phyloP scores from a whole-genome alignment of 2,329 filamentous ascomycete species.

The Canariomyces notabilis region DNA sequence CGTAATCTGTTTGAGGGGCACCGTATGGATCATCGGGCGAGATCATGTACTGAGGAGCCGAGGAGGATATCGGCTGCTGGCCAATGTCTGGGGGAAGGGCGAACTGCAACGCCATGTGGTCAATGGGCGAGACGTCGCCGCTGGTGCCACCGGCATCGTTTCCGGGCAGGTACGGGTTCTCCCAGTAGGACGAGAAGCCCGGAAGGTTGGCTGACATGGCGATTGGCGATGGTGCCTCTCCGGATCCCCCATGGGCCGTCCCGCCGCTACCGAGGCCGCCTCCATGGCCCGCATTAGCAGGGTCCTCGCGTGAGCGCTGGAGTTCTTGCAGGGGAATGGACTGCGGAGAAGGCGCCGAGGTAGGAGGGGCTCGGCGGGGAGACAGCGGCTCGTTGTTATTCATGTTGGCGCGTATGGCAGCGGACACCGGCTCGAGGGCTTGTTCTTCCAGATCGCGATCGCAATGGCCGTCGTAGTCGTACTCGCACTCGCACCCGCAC shows the following conservation, averaged over 20 bases:
- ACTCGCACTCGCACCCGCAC: not conserved
- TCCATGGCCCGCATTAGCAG: slow-evolving; percentile 8
- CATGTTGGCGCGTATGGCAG: slow-evolving; percentile 17
- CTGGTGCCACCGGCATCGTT: slow-evolving; percentile 30
- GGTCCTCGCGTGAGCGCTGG: slow-evolving; percentile 28
- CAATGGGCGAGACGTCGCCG: slow-evolving; percentile 45
- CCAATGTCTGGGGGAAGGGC: slow-evolving; percentile 51
- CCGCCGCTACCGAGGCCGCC: slow-evolving; percentile 24
- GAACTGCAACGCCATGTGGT: slow-evolving; percentile 48
- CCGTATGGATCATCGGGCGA: slow-evolving; percentile 28
- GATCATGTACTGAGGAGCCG: slow-evolving; percentile 20
- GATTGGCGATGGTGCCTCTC: slow-evolving; percentile 23
- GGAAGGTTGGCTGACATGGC: slow-evolving; percentile 35
- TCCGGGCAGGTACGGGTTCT: slow-evolving; percentile 39
- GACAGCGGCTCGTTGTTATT: slow-evolving; percentile 26
- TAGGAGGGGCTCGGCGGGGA: slow-evolving; percentile 29
- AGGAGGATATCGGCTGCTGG: slow-evolving; percentile 28
- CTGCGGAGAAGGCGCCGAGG: slow-evolving; percentile 42
- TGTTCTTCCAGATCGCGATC: not conserved
- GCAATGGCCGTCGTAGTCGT: no score
- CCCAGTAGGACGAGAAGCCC: slow-evolving; percentile 50
- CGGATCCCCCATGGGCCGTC: slow-evolving; percentile 7
- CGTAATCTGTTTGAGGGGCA: slow-evolving; percentile 37
- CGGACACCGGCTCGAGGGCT: not conserved
- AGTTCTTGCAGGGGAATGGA: slow-evolving; percentile 71